Evolutionary conservation across 1,284 basidiomycete species (phyloP).

Genomic region (Mixia osmundae): DNA sequence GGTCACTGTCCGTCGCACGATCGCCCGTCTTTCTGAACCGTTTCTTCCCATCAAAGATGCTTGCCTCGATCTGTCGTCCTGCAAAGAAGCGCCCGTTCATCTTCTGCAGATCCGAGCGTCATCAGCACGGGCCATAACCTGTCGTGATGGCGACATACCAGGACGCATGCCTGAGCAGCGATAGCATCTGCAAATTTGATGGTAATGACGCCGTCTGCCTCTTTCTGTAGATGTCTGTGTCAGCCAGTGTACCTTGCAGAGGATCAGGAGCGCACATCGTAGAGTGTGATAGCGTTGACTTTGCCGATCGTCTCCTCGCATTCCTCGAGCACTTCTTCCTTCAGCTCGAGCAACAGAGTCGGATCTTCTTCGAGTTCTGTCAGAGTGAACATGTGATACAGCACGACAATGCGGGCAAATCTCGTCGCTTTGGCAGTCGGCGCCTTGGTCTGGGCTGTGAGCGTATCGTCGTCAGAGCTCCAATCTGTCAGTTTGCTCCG

Average conservation of each 20-base stretch:
- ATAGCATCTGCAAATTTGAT: conserved; percentile 77
- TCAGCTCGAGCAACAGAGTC: conserved; percentile 66
- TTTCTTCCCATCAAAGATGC: conserved; percentile 53
- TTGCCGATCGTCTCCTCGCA: conserved; percentile 60
- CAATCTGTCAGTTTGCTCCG: conserved; percentile 69
- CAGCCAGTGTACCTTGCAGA: not conserved
- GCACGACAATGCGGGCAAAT: conserved; percentile 41
- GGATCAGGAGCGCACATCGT: conserved; percentile 44
- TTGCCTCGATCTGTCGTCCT: conserved; percentile 56
- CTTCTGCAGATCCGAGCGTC: conserved; percentile 37
- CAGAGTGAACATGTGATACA: conserved; percentile 85
- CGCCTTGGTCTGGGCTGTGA: conserved; percentile 19
- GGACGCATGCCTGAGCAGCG: conserved; percentile 66
- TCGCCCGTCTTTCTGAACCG: conserved; percentile 59
- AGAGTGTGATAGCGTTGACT: conserved; percentile 87
- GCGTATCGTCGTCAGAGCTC: conserved; percentile 38
- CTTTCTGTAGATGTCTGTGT: conserved; percentile 34
- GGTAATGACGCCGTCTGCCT: conserved; percentile 83
- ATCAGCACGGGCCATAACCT: not conserved
- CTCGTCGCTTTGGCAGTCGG: conserved; percentile 28
- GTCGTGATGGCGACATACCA: conserved; percentile 31
- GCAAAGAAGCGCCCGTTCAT: conserved; percentile 91
- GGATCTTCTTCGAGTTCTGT: conserved; percentile 71
- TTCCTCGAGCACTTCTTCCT: conserved; percentile 88
- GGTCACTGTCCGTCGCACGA: not conserved